Percentiles rank a stretch among this genome's conserved stretches.
phyloP scores from a whole-genome alignment of 2,329 filamentous ascomycete species.

The Fonsecaea pugnacius region DNA sequence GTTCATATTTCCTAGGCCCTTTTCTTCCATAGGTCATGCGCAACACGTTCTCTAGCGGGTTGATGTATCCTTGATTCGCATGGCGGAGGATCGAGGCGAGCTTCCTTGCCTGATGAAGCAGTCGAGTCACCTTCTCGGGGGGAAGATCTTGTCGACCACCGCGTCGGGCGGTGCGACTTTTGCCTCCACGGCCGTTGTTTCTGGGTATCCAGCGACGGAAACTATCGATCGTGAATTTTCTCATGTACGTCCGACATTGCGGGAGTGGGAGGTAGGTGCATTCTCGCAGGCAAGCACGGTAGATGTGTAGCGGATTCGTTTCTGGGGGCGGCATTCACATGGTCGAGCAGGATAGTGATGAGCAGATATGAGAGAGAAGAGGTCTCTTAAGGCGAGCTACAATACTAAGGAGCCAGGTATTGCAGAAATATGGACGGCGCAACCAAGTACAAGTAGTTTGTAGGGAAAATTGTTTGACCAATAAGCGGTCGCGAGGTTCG shows the following conservation, averaged over 20 bases:
- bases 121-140: constrained; percentile 25
- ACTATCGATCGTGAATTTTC: constrained; percentile 52
- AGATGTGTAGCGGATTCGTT: constrained; percentile 49
- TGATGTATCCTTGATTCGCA: constrained; percentile 61
- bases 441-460: too few species aligned
- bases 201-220: constrained; percentile 49
- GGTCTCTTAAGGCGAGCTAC: not conserved
- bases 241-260: constrained; percentile 56
- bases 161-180: constrained; percentile 31
- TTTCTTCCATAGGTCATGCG: constrained; percentile 61
- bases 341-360: not conserved
- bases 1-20: constrained; percentile 56
- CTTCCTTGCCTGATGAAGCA: constrained; percentile 40
- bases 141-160: constrained; percentile 27
- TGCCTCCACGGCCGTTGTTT: constrained; percentile 21
- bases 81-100: constrained; percentile 52
- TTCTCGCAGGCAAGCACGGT: constrained; percentile 63
- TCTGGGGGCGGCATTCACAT: constrained; percentile 20
- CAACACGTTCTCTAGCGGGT: constrained; percentile 58
- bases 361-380: not conserved
- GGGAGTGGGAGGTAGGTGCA: constrained; percentile 65
- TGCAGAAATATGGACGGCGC: too few species aligned
- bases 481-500: not conserved
- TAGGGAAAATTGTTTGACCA: not conserved
- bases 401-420: not conserved